Percentiles rank a stretch among this genome's conserved stretches.
Evolutionary conservation across 2,329 filamentous ascomycete species (phyloP).

Genomic region (Scytalidium lignicola): DNA sequence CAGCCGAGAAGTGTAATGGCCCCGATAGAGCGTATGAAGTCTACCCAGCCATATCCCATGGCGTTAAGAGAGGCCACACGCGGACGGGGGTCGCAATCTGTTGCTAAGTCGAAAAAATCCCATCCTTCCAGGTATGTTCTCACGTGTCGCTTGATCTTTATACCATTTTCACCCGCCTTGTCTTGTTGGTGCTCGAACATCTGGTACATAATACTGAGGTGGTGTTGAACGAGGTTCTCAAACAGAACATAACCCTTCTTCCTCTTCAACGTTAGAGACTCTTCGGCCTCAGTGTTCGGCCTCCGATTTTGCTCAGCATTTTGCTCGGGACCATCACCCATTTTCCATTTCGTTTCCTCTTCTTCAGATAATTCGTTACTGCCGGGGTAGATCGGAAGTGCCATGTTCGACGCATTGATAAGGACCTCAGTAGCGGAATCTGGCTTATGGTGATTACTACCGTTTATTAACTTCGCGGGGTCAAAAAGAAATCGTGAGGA

Average conservation of each 20-base stretch:
- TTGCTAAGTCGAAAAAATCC: constrained; percentile 25
- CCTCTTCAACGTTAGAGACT: neutral
- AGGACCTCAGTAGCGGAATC: neutral
- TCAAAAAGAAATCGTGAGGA: neutral
- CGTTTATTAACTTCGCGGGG: neutral
- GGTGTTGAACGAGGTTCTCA: constrained; percentile 13
- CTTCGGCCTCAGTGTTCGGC: neutral
- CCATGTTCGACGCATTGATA: too few species aligned
- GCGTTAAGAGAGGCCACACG: constrained; percentile 9
- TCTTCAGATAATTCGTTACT: too few species aligned
- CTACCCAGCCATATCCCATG: constrained; percentile 4
- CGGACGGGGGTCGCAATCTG: constrained; percentile 11
- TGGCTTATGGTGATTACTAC: neutral
- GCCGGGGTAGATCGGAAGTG: too few species aligned
- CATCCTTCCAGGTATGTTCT: constrained; percentile 25
- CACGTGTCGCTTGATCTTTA: too few species aligned
- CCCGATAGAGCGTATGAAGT: constrained; percentile 2
- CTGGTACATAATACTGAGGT: constrained; percentile 19
- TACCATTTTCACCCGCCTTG: constrained; percentile 7
- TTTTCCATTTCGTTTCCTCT: too few species aligned
- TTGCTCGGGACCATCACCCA: too few species aligned
- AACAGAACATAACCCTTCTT: too few species aligned
- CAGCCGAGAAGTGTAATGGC: constrained; percentile 22
- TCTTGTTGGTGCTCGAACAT: constrained; percentile 20
- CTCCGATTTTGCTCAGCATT: too few species aligned